These are phyloP conservation scores for Rosellinia necatrix DNA, from an alignment of 2,329 filamentous ascomycete genomes.

Conservation along the genomic window DNA sequence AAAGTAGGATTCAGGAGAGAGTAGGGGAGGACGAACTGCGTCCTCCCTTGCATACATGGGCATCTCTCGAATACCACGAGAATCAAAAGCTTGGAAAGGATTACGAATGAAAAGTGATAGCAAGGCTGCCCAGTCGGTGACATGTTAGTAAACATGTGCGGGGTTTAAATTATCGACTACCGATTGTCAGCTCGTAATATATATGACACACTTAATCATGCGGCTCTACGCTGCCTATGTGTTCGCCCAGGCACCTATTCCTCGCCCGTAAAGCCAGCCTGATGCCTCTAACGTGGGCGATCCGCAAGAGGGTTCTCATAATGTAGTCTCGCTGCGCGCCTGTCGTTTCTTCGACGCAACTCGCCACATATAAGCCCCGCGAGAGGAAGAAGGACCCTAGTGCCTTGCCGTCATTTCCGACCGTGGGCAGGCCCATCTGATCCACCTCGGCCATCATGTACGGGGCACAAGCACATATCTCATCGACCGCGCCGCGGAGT, in stretches of 20 bases:
- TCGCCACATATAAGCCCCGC: constrained; percentile 17
- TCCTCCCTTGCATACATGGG: too few relatives aligned
- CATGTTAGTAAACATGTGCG: too few relatives aligned
- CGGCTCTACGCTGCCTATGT: not conserved
- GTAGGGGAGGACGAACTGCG: too few relatives aligned
- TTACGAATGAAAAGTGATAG: too few relatives aligned
- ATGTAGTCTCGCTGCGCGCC: constrained; percentile 13
- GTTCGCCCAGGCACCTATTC: constrained; percentile 3
- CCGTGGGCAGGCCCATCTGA: constrained; percentile 11
- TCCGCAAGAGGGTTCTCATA: constrained; percentile 13
- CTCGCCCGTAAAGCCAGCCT: constrained; percentile 16
- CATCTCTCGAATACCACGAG: too few relatives aligned
- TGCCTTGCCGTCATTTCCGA: constrained; percentile 17
- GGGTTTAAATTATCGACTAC: too few relatives aligned
- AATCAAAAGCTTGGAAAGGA: too few relatives aligned
- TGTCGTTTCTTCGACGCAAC: constrained; percentile 1
- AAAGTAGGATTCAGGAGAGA: too few relatives aligned
- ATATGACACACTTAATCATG: too few relatives aligned
- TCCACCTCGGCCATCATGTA: constrained; percentile 24
- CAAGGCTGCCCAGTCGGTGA: too few relatives aligned
- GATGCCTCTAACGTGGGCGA: constrained; percentile 16
- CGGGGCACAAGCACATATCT: constrained; percentile 19
- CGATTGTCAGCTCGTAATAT: too few relatives aligned
- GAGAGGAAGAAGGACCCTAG: constrained; percentile 18
- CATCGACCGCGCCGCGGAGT: constrained; percentile 10